Evolutionary conservation across 2,329 filamentous ascomycete genomes (phyloP), one percentile per base, ranked within the genome.

Genomic region (Pseudogymnoascus sp.): DNA sequence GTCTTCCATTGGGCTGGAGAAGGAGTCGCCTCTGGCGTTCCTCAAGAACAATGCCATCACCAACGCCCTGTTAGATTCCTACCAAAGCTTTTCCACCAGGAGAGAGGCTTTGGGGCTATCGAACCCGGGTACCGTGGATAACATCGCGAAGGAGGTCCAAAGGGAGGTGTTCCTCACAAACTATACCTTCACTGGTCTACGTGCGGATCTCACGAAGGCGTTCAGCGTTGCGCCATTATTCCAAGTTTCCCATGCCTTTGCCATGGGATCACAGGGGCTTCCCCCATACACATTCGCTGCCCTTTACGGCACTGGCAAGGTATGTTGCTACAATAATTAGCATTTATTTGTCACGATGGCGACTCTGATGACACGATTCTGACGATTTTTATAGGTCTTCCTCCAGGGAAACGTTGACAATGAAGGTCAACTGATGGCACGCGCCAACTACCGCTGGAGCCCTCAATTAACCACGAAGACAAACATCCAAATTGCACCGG

Each of bases 121-220:
- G 69, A 97, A 97, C 78, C 94, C 94, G 42, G 94, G 94, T 71
- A 92, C 90, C 61, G 87, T 97, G 69, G 94, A 99, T 78, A 87
- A 87, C 73, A 87, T 96, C 75, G 85, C 89, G 70, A 88, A 89
- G 75, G 94, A 99, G 81, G 92, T 97, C 67, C 89, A 95, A 80
- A 92, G 92, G 78, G 92, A 97, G 84, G 92, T 97, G 71, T 88
- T 97, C 75, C 86, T 97, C 73, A 94, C 89, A 79, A 96, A 97
- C 82, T 90, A 91, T 77, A 95, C 94, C 86, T 97, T 99, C 82
- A 90, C 91, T 50, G 94, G 94, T 72, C 84, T 99, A 76, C 90
- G 93, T 75, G 95, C 93, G 76, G 94, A 99, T 77, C 82, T 97
- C 75, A 97, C 92, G 75, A 97, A 97, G 83, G 87, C 91, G 74